Conservation (phyloP, 257 asterid genomes). For the Solanum piurae region DNA sequence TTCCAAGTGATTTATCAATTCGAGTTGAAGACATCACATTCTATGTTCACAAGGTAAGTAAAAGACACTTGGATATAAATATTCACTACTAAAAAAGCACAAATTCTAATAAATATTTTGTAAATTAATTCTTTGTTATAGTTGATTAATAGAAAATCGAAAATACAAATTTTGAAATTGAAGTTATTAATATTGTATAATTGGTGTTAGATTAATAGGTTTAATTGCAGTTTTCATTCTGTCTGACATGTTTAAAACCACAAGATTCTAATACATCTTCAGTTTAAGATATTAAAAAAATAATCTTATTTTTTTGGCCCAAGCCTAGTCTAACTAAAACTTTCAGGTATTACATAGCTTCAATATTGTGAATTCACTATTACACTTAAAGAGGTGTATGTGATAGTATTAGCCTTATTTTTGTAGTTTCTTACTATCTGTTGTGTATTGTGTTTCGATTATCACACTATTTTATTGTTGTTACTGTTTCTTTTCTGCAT, state of each 20-base stretch:
- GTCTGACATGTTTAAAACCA: neutral
- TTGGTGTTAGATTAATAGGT: no score
- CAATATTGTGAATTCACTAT: neutral
- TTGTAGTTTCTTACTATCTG: neutral
- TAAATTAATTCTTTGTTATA: neutral
- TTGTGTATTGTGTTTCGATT: neutral
- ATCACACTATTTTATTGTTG: neutral
- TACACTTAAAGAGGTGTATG: neutral
- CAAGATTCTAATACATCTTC: neutral
- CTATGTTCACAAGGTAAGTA: slow-evolving; percentile 54
- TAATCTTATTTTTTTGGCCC: neutral
- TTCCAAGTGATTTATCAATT: slow-evolving; percentile 69
- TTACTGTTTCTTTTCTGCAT: neutral
- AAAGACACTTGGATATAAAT: neutral
- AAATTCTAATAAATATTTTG: neutral
- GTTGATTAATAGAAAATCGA: neutral
- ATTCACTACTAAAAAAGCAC: neutral
- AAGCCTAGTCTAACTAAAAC: neutral
- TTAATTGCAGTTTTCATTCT: neutral
- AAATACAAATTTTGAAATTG: neutral
- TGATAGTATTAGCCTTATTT: neutral
- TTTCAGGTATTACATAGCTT: neutral
- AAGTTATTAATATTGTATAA: neutral
- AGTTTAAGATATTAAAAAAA: neutral
- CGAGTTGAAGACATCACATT: slow-evolving; percentile 69